Evolutionary conservation across 495 filamentous ascomycete genomes (phyloP).

Genomic region (Ascodesmis nigricans): DNA sequence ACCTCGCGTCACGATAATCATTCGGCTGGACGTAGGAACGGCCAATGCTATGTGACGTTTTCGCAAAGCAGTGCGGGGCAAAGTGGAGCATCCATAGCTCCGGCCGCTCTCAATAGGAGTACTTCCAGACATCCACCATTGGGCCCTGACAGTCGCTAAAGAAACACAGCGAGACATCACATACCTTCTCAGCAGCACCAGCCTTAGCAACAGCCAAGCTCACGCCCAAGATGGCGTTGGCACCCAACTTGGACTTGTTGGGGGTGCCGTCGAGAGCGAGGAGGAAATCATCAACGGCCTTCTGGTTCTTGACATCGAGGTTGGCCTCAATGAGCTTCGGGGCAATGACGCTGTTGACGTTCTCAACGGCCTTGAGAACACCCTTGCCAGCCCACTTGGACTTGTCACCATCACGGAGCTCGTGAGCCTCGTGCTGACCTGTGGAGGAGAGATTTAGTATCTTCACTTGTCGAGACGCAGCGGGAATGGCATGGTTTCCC

Average conservation of each 20-base stretch:
- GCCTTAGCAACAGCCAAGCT: slow-evolving; percentile 92
- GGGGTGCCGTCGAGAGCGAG: slow-evolving; percentile 85
- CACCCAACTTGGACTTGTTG: slow-evolving; percentile 96
- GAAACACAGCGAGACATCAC: slow-evolving; percentile 6
- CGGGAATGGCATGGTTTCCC: not conserved
- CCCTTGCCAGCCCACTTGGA: slow-evolving; percentile 90
- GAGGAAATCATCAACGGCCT: slow-evolving; percentile 77
- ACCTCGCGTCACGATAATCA: too few species aligned
- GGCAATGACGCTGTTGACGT: slow-evolving; percentile 85
- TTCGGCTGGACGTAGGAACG: too few species aligned
- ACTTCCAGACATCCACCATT: too few species aligned
- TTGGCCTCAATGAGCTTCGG: slow-evolving; percentile 80
- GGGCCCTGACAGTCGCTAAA: too few species aligned
- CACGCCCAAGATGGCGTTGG: slow-evolving; percentile 97
- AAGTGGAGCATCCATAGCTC: too few species aligned
- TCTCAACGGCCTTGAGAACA: slow-evolving; percentile 83
- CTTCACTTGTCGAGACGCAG: not conserved
- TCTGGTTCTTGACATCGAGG: slow-evolving; percentile 94
- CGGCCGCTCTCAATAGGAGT: too few species aligned
- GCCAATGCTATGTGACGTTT: too few species aligned
- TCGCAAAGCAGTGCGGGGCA: too few species aligned
- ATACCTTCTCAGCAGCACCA: slow-evolving; percentile 84
- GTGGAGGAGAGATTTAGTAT: slow-evolving; percentile 1
- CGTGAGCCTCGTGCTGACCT: slow-evolving; percentile 95
- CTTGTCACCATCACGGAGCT: slow-evolving; percentile 98